Percentiles rank a stretch among this genome's conserved stretches.
phyloP scores from a whole-genome alignment of 148 eudicot species.

The Chenopodium album region DNA sequence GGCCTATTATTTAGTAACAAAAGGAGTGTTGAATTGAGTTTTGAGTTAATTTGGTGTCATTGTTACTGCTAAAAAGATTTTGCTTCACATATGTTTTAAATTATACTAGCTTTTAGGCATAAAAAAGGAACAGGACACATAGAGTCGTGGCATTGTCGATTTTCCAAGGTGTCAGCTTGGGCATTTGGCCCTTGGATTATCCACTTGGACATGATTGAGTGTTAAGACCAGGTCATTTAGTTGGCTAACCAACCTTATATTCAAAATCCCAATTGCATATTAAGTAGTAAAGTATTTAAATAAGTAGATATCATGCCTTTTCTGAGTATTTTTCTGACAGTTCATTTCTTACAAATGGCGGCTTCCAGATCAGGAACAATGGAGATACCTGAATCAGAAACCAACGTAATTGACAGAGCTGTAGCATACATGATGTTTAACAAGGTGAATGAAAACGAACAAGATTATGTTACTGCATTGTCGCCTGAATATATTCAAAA shows the following conservation, averaged over 20 bases:
- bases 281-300: not conserved
- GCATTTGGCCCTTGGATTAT: no score
- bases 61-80: no score
- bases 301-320: not conserved
- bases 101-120: no score
- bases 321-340: not conserved
- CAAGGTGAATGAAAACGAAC: constrained; percentile 32
- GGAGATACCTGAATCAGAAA: constrained; percentile 39
- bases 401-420: constrained; percentile 71
- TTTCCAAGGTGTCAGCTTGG: no score
- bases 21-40: no score
- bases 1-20: no score
- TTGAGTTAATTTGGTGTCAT: no score
- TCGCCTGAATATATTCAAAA: constrained; percentile 23
- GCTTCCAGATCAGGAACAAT: constrained; percentile 43
- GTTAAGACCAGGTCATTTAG: not conserved
- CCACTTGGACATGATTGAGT: not conserved
- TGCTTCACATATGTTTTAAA: no score
- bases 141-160: not conserved
- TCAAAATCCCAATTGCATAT: not conserved
- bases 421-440: constrained; percentile 75
- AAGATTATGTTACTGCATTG: constrained; percentile 28
- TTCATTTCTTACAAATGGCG: not conserved
- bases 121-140: not conserved
- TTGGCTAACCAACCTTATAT: not conserved